Evolutionary conservation across 2,329 filamentous ascomycete species (phyloP), one percentile per base, ranked within the genome.

Genomic region (Rhinocladiella similis): DNA sequence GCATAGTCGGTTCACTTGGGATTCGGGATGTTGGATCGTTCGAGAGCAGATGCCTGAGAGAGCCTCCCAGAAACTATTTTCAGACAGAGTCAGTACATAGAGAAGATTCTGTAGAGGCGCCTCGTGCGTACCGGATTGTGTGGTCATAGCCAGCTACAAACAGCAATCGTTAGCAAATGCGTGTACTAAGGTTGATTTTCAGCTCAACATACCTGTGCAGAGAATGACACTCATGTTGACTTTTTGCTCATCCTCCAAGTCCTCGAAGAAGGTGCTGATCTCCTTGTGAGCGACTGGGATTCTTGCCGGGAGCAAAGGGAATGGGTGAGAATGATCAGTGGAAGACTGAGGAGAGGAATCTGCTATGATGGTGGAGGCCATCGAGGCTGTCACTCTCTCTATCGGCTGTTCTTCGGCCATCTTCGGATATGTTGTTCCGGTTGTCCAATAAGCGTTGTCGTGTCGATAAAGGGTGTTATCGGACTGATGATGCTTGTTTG

Each of bases 1-100:
- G 74, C 93, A 97, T 47, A 99, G 87, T 42, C 94, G 90, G 75
- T 99, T 99, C 66, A 99, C 94, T 75, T 99, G 94, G 9, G 93
- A 97, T 74, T 99, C 94, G 2, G 94, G 91, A 70, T 99, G 93
- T 67, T 97, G 94, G 66, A 99, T 97, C 19, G 94, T 99, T 63
- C 94, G 90, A 41, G 91, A 97, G 77, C 94, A 99, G 68, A 99
- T 97, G 52, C 94, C 94, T 10, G 92, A 97, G 54, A 99, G 83
- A 1, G 94, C 94, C 75, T 99, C 94, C 94, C 94, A 99, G 78
- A 99, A 99, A 63, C 91, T 95, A 70, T 43, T 47, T 27, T 9
- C 59, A 47, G 49, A 50, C 22, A 62, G 53, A 50, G 14, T 47
- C 20, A 22, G 29, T 38, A 36, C 38, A 50, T 35, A 33, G 6